Evolutionary conservation across 345 rosid genomes (phyloP).

Genomic region (Physaria fendleri): DNA sequence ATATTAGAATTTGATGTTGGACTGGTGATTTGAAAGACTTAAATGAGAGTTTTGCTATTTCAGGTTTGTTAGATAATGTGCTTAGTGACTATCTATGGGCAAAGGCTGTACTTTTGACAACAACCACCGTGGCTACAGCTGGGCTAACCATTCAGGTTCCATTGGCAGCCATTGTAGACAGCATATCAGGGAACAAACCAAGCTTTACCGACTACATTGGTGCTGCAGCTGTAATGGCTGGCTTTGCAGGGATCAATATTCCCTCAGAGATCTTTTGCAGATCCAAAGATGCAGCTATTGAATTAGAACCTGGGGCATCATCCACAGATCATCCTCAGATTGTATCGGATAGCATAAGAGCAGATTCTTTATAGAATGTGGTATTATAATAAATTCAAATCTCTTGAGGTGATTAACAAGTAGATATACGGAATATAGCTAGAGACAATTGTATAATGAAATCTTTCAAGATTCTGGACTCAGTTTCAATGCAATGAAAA

Average conservation of each 20-base stretch:
- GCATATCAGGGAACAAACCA: conserved; percentile 65
- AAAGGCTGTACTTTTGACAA: conserved; percentile 83
- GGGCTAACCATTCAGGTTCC: conserved; percentile 96
- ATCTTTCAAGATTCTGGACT: background rate
- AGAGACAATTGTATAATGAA: conserved; percentile 11
- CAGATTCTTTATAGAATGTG: background rate
- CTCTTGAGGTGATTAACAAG: too few species aligned
- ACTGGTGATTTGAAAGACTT: background rate
- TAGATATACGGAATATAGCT: background rate
- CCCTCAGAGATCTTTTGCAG: conserved; percentile 47
- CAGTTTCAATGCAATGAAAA: conserved; percentile 1
- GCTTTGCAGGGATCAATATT: conserved; percentile 82
- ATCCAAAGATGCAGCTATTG: conserved; percentile 39
- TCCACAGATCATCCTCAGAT: conserved; percentile 18
- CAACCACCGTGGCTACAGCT: conserved; percentile 90
- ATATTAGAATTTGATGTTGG: background rate
- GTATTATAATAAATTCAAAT: background rate
- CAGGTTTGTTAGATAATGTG: conserved; percentile 89
- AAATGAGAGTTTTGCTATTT: background rate
- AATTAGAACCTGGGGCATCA: conserved; percentile 32
- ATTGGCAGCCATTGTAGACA: conserved; percentile 80
- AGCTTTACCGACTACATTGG: conserved; percentile 67
- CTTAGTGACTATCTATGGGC: conserved; percentile 95
- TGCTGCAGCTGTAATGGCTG: conserved; percentile 79
- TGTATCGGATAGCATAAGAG: background rate